Conservation (phyloP, 2,329 filamentous ascomycete genomes). For the Ramularia endophylla region DNA sequence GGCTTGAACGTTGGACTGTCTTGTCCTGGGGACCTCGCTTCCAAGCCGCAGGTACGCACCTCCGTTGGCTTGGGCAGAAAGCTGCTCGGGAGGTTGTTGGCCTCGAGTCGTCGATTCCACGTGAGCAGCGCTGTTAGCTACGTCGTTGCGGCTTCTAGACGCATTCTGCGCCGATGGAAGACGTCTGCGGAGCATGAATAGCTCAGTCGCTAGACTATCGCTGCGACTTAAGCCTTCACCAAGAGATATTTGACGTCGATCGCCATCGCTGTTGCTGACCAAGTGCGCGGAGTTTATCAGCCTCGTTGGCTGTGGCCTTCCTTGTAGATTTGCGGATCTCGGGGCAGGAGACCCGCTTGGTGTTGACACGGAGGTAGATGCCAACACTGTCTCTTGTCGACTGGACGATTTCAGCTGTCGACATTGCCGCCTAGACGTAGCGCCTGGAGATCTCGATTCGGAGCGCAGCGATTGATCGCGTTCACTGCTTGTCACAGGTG, state of each 20-base stretch:
- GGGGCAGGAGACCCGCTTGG: conserved; percentile 8
- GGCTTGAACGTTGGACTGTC: conserved; percentile 5
- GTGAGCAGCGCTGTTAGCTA: too few species aligned
- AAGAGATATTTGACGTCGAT: conserved; percentile 5
- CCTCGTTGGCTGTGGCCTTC: conserved; percentile 9
- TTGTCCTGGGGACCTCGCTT: conserved; percentile 4
- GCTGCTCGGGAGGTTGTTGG: conserved; percentile 5
- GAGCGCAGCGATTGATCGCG: too few species aligned
- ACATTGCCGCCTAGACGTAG: too few species aligned
- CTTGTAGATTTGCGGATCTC: conserved; percentile 9
- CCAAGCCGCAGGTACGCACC: conserved; percentile 22
- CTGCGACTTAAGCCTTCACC: conserved; percentile 17
- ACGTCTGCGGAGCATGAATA: conserved; percentile 17
- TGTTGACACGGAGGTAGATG: conserved; percentile 24
- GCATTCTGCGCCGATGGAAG: too few species aligned
- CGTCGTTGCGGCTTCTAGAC: too few species aligned
- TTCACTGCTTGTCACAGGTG: too few species aligned
- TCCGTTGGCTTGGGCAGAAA: conserved; percentile 21
- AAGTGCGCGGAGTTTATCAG: not conserved
- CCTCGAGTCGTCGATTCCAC: too few species aligned
- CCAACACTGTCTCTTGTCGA: conserved; percentile 12
- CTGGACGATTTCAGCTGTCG: not conserved
- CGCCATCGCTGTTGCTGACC: not conserved
- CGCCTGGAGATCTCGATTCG: too few species aligned
- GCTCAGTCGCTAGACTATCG: conserved; percentile 11